These are phyloP conservation scores for Peniophora sp. DNA, from an alignment of 1,284 basidiomycete species.

Conservation along the genomic window DNA sequence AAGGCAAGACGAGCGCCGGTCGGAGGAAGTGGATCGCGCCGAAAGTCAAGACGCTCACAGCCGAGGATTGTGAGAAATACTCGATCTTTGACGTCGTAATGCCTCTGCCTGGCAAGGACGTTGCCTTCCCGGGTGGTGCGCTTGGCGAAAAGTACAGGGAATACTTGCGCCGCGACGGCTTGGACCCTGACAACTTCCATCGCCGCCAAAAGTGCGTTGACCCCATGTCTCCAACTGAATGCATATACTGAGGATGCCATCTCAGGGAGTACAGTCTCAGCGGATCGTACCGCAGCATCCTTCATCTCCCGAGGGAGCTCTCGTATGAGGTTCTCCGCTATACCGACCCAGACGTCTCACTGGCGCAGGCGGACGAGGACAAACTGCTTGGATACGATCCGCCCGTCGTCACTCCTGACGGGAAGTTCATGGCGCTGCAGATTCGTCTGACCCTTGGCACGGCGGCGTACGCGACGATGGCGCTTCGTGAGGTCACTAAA, in stretches of 20 bases:
- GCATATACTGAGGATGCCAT: neutral
- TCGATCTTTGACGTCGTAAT: slow-evolving; percentile 92
- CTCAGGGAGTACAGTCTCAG: slow-evolving; percentile 83
- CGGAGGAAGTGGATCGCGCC: slow-evolving; percentile 52
- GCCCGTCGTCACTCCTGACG: slow-evolving; percentile 56
- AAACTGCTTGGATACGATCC: slow-evolving; percentile 73
- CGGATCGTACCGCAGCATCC: slow-evolving; percentile 89
- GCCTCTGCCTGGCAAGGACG: slow-evolving; percentile 90
- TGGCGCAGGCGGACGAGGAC: slow-evolving; percentile 95
- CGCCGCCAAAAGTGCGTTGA: slow-evolving; percentile 75
- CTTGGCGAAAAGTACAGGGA: slow-evolving; percentile 79
- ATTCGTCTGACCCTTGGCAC: slow-evolving; percentile 76
- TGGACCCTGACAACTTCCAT: slow-evolving; percentile 83
- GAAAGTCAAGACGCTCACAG: slow-evolving; percentile 70
- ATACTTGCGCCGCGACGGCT: slow-evolving; percentile 76
- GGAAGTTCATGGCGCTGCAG: slow-evolving; percentile 81
- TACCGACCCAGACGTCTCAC: slow-evolving; percentile 86
- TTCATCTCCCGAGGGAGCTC: slow-evolving; percentile 78
- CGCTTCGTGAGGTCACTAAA: slow-evolving; percentile 87
- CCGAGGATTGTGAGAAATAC: slow-evolving; percentile 71
- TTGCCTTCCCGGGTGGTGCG: slow-evolving; percentile 78
- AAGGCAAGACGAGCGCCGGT: slow-evolving; percentile 18
- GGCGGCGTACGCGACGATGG: slow-evolving; percentile 94
- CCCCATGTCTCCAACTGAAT: neutral
- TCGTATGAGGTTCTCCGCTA: slow-evolving; percentile 81